Evolutionary conservation across 139 green algal species (phyloP).

Genomic region (Raphidocelis subcapitata): DNA sequence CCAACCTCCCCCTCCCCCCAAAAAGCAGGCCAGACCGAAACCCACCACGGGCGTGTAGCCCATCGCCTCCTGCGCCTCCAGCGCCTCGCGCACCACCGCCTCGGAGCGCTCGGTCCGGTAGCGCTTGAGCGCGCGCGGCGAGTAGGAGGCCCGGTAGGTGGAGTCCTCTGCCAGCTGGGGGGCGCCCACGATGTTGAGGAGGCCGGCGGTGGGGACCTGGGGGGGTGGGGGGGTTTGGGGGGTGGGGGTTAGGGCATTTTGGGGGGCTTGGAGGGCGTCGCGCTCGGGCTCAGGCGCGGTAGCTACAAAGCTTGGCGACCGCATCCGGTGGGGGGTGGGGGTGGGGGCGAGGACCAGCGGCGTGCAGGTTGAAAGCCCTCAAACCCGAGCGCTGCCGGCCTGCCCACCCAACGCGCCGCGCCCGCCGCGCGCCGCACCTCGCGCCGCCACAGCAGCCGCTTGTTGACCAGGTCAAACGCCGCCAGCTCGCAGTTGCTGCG

Average conservation of each 20-base stretch:
- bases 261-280: no score
- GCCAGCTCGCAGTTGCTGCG: conserved; percentile 55
- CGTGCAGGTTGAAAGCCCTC: no score
- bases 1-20: no score
- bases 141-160: conserved; percentile 35
- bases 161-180: conserved; percentile 57
- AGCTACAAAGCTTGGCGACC: no score
- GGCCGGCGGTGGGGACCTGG: conserved; percentile 62
- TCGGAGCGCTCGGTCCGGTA: conserved; percentile 5
- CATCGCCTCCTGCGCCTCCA: conserved; percentile 12
- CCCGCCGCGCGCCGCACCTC: no score
- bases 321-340: no score
- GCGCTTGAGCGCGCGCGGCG: not conserved
- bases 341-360: no score
- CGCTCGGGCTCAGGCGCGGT: no score
- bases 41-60: conserved; percentile 14
- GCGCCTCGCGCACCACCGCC: not conserved
- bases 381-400: no score
- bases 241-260: no score
- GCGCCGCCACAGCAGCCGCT: conserved; percentile 58
- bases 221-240: not conserved
- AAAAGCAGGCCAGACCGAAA: no score
- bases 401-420: no score
- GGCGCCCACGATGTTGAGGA: conserved; percentile 74
- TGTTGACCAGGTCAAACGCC: conserved; percentile 52